A percentile compares a stretch with the other conserved stretches of the same genome.
Conservation (phyloP, 2,329 filamentous ascomycete species). For the Xylariaceae sp. region DNA sequence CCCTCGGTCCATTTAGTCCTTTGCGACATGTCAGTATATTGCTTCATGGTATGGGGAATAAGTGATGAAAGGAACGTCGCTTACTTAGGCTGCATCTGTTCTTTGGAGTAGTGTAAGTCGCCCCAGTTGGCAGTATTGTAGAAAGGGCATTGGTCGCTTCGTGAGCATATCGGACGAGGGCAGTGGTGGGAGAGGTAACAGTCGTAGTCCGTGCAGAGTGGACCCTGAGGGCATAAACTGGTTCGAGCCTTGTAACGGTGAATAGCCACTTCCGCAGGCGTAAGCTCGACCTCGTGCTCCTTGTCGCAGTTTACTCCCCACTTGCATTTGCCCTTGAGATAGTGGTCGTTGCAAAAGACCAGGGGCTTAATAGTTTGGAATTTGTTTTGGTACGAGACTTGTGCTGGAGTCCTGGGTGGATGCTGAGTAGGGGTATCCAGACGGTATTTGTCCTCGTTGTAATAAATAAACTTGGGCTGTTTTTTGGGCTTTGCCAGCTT, state of each 20-base stretch:
- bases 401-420: conserved; percentile 29
- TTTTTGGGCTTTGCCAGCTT: conserved; percentile 32
- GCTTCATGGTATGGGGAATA: background rate
- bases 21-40: conserved; percentile 14
- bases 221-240: conserved; percentile 31
- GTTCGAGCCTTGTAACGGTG: conserved; percentile 35
- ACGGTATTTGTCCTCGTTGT: conserved; percentile 30
- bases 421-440: conserved; percentile 31
- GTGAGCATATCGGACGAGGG: conserved; percentile 27
- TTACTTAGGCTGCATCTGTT: conserved; percentile 30
- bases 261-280: conserved; percentile 30
- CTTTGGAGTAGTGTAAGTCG: conserved; percentile 31
- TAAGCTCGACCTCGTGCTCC: conserved; percentile 31
- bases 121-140: conserved; percentile 29
- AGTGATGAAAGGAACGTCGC: conserved; percentile 8
- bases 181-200: conserved; percentile 35
- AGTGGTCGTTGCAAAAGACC: conserved; percentile 34
- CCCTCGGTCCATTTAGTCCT: conserved; percentile 31
- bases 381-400: conserved; percentile 31
- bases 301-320: conserved; percentile 31
- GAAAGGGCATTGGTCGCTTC: conserved; percentile 29
- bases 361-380: conserved; percentile 29
- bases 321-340: conserved; percentile 32
- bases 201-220: conserved; percentile 32
- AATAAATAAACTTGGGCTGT: conserved; percentile 29